These are phyloP conservation scores for Citrus australasica DNA, from an alignment of 345 rosid species.

Conservation along the genomic window DNA sequence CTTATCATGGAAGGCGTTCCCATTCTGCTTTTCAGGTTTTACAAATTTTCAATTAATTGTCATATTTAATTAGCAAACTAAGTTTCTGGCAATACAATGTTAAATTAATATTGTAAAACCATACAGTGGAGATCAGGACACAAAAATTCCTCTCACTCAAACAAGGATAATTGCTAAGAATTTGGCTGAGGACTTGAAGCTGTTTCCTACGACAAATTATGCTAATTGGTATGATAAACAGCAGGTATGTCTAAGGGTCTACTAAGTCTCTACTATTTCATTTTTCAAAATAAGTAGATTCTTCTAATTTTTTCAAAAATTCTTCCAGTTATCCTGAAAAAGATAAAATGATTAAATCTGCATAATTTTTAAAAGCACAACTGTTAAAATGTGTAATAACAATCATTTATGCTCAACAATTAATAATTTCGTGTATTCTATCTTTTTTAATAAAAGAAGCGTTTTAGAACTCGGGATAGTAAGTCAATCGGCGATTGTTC, in stretches of 20 bases:
- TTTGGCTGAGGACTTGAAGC: background rate
- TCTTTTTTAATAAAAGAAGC: too few species aligned
- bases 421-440: fast-evolving
- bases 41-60: too few species aligned
- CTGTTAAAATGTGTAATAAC: too few species aligned
- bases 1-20: background rate
- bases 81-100: background rate
- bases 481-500: too few species aligned
- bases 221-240: background rate
- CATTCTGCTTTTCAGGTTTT: background rate
- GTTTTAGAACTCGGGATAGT: too few species aligned
- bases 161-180: background rate
- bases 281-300: background rate
- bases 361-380: too few species aligned
- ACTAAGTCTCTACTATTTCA: background rate
- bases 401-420: too few species aligned
- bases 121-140: background rate
- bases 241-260: background rate
- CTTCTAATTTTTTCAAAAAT: background rate
- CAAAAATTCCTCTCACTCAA: background rate
- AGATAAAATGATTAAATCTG: too few species aligned
- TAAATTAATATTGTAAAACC: background rate
- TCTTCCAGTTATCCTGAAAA: too few species aligned
- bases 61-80: too few species aligned
- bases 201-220: background rate